Conservation (phyloP, 2,329 filamentous ascomycete species). For the Colletotrichum orchidophilum region DNA sequence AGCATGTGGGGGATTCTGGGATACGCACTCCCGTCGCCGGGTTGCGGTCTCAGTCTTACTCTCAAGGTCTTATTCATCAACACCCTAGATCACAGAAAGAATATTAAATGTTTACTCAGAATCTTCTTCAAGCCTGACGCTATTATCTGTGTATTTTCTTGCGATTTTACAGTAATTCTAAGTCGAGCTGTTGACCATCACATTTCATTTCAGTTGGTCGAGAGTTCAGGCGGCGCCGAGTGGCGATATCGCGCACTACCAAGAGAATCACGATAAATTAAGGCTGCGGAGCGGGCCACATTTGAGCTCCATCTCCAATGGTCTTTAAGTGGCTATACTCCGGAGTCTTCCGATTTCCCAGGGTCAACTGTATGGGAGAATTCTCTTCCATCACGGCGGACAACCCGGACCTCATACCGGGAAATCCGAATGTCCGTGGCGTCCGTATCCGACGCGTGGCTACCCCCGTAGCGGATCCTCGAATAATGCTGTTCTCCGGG, state of each 20-base stretch:
- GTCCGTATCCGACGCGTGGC: background rate
- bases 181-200: background rate
- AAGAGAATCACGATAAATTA: conserved; percentile 10
- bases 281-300: conserved; percentile 6
- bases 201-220: background rate
- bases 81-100: rapidly evolving
- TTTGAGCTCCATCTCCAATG: background rate
- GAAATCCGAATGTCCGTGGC: background rate
- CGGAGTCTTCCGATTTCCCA: background rate
- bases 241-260: background rate
- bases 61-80: background rate
- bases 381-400: background rate
- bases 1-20: conserved; percentile 1
- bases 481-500: no score
- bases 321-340: background rate
- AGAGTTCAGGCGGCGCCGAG: background rate
- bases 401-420: background rate
- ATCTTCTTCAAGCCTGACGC: background rate
- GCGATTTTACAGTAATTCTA: background rate
- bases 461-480: background rate
- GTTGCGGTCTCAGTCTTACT: background rate
- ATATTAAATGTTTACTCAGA: background rate
- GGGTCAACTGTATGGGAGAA: background rate
- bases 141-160: background rate
- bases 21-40: background rate